A percentile compares a stretch with the other conserved stretches of the same genome.
Conservation (phyloP, 768 basidiomycete genomes). For the Boletus bicolor region DNA sequence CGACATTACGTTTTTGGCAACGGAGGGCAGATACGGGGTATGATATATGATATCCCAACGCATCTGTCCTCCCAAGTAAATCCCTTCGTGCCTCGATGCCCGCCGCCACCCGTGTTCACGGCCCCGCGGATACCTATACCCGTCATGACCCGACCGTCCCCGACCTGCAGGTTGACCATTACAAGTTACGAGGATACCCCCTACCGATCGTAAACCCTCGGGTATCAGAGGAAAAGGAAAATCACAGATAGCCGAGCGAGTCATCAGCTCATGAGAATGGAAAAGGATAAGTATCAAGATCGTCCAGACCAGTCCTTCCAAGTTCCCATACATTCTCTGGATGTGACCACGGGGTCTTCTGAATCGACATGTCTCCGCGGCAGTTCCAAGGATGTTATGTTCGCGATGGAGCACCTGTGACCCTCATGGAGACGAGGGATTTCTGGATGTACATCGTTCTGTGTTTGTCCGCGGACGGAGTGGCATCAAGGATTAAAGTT, state of each 20-base stretch:
- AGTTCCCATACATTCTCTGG: background rate
- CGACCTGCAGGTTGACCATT: background rate
- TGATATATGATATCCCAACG: background rate
- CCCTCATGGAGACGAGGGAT: conserved; percentile 1
- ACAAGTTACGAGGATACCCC: background rate
- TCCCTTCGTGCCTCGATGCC: background rate
- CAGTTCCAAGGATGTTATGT: background rate
- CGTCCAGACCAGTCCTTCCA: background rate
- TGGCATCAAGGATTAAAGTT: background rate
- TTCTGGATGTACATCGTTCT: background rate
- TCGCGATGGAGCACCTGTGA: background rate
- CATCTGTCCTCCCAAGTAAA: background rate
- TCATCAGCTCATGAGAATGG: background rate
- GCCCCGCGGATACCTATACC: background rate
- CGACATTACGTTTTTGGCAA: conserved; percentile 2
- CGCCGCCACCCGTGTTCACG: conserved; percentile 1
- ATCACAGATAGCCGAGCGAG: background rate
- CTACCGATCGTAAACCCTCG: background rate
- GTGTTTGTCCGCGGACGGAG: conserved; percentile 18
- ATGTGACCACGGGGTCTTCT: background rate
- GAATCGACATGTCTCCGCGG: background rate
- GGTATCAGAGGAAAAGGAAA: background rate
- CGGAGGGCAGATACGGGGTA: background rate
- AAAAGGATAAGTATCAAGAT: background rate
- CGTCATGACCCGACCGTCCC: conserved; percentile 6